Evolutionary conservation across 2,329 filamentous ascomycete genomes (phyloP), one percentile per base, ranked within the genome.

Genomic region (Ambrosiella cleistominuta): DNA sequence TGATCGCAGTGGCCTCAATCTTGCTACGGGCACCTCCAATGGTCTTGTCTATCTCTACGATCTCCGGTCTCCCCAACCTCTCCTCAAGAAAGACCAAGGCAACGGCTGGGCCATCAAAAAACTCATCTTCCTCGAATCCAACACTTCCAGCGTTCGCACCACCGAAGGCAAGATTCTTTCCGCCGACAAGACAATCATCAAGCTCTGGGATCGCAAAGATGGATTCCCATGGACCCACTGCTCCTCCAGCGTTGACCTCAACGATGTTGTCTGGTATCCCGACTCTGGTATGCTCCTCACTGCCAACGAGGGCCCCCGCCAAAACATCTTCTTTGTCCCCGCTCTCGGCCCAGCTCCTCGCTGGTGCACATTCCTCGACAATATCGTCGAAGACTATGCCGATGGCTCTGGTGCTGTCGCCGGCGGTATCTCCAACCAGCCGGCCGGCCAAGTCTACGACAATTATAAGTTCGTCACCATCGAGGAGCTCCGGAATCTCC

Each of bases 391-490:
- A 72, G 94, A 98, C 70, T 96, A 98, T 88, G 91, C 91, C 7
- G 91, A 97, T 67, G 60, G 57, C 37, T 55, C 45, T 35, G 60
- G 60, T 13, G 60, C 60, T n/a, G 57, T 61, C 19, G 54, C 37
- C n/a, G 60, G 60, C 37, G 60, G 60, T 19, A 57, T 57, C 54
- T 58, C 57, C 8, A 59, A 59, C 54, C 81, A 85, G 67, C 75
- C 77, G 37, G 77, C 75, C 61, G 85, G 84, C 37, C 84, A 93
- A 64, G 88, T 93, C 8, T 98, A 98, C 74, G 93, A 98, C 71
- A 97, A 98, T 71, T 97, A 91, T 80, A 98, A 97, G 72, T 98
- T 98, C 79, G 75, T 98, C 67, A 95, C 91, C 1, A 70, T 88
- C 61, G 82, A 87, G 49, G 90, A 98, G 69, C 76, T 98, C 57